phyloP scores from a whole-genome alignment of 495 filamentous ascomycete species.

The Thermothielavioides terrestris region DNA sequence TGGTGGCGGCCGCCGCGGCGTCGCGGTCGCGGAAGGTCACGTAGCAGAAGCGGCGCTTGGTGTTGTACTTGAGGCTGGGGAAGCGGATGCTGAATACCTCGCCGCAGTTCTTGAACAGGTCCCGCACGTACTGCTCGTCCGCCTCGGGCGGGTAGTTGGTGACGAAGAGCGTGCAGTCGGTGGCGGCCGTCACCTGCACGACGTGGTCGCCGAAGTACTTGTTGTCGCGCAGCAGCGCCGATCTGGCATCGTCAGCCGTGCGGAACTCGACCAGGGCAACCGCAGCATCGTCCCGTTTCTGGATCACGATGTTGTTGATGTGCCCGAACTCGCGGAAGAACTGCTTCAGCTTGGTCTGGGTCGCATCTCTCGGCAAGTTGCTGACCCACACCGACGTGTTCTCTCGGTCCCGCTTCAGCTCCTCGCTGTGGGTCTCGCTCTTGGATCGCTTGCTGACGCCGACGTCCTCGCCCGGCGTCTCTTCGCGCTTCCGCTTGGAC shows the following conservation, averaged over 20 bases:
- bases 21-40: conserved; percentile 66
- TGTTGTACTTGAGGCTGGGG: conserved; percentile 82
- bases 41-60: conserved; percentile 87
- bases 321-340: conserved; percentile 86
- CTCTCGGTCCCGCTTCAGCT: conserved; percentile 73
- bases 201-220: conserved; percentile 62
- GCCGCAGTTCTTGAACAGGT: conserved; percentile 68
- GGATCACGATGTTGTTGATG: conserved; percentile 64
- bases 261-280: conserved; percentile 81
- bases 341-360: conserved; percentile 64
- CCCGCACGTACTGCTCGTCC: conserved; percentile 70
- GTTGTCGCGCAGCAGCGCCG: conserved; percentile 69
- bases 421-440: conserved; percentile 32
- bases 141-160: conserved; percentile 84
- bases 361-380: conserved; percentile 60
- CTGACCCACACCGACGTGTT: conserved; percentile 75
- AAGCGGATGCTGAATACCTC: conserved; percentile 80
- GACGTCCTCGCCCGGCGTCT: conserved; percentile 35
- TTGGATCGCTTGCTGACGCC: conserved; percentile 51
- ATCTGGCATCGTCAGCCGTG: conserved; percentile 64
- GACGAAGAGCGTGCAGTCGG: conserved; percentile 73
- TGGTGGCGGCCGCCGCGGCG: conserved; percentile 56
- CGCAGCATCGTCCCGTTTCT: conserved; percentile 47
- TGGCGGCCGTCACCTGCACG: conserved; percentile 64
- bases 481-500: conserved; percentile 66